Conservation (phyloP, 495 filamentous ascomycete species). For the Aspergillus nidulans region DNA sequence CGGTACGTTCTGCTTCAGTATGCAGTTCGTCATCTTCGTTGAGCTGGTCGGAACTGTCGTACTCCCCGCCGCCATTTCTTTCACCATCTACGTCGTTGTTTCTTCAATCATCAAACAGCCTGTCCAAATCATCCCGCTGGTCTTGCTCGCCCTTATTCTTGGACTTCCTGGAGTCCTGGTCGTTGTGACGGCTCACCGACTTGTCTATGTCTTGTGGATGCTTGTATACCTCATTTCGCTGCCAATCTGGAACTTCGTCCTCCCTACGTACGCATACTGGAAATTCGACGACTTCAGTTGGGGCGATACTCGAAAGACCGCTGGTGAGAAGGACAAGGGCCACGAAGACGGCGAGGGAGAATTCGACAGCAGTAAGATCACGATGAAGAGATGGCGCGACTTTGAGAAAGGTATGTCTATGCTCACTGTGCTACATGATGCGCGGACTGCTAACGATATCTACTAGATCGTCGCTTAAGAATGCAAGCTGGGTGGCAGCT, state of each 20-base stretch:
- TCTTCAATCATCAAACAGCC: slow-evolving; percentile 78
- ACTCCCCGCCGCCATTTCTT: slow-evolving; percentile 89
- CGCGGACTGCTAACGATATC: background rate
- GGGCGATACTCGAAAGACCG: slow-evolving; percentile 97
- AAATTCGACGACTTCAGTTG: slow-evolving; percentile 99
- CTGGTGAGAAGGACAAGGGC: slow-evolving; percentile 80
- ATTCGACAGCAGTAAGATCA: slow-evolving; percentile 96
- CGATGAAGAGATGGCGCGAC: slow-evolving; percentile 96
- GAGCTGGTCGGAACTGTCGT: slow-evolving; percentile 94
- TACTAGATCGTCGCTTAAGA: slow-evolving; percentile 21
- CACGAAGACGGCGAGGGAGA: slow-evolving; percentile 88
- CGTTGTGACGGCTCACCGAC: slow-evolving; percentile 90
- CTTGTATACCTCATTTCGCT: slow-evolving; percentile 88
- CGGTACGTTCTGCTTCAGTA: slow-evolving; percentile 99
- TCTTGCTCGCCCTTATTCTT: slow-evolving; percentile 87
- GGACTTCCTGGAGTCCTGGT: slow-evolving; percentile 92
- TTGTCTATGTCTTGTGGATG: slow-evolving; percentile 96
- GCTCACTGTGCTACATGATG: background rate
- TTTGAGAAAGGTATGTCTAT: slow-evolving; percentile 71
- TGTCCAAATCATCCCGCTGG: slow-evolving; percentile 86
- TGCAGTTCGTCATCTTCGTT: slow-evolving; percentile 98
- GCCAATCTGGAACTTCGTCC: slow-evolving; percentile 96
- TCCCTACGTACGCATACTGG: slow-evolving; percentile 95
- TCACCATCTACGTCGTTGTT: slow-evolving; percentile 93
- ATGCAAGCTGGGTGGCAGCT: slow-evolving; percentile 20